Evolutionary conservation across 768 basidiomycete genomes (phyloP).

Genomic region (Sarcodon aspratus): DNA sequence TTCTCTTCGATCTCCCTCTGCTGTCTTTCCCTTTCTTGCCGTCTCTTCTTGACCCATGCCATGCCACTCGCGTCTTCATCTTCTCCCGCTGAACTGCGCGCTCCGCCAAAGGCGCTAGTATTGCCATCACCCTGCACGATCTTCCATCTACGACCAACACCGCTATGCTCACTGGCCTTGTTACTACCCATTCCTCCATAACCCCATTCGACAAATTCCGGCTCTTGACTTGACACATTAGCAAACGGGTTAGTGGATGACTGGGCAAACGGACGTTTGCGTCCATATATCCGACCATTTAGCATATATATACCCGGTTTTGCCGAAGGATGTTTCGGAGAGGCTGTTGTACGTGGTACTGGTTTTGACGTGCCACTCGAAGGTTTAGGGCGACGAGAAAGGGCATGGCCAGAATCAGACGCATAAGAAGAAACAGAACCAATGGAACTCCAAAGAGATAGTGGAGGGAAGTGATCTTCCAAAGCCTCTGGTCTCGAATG

Average conservation of each 20-base stretch:
- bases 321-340: neutral
- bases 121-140: slow-evolving; percentile 3
- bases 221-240: slow-evolving; percentile 43
- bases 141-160: slow-evolving; percentile 8
- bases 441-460: neutral
- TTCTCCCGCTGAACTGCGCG: slow-evolving; percentile 19
- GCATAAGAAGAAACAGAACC: neutral
- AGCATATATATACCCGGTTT: slow-evolving; percentile 47
- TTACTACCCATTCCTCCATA: slow-evolving; percentile 67
- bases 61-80: slow-evolving; percentile 81
- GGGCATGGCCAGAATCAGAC: neutral
- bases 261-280: slow-evolving; percentile 6
- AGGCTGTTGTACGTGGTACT: neutral
- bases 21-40: slow-evolving; percentile 46
- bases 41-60: slow-evolving; percentile 65
- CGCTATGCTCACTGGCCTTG: slow-evolving; percentile 20
- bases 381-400: neutral
- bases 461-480: neutral
- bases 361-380: neutral
- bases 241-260: slow-evolving; percentile 47
- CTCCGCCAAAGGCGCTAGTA: slow-evolving; percentile 4
- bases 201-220: slow-evolving; percentile 90
- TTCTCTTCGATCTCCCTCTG: slow-evolving; percentile 28
- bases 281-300: slow-evolving; percentile 80
- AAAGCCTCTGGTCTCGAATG: no score